phyloP scores from a whole-genome alignment of 2,329 filamentous ascomycete genomes.

The Fusarium newnesense region DNA sequence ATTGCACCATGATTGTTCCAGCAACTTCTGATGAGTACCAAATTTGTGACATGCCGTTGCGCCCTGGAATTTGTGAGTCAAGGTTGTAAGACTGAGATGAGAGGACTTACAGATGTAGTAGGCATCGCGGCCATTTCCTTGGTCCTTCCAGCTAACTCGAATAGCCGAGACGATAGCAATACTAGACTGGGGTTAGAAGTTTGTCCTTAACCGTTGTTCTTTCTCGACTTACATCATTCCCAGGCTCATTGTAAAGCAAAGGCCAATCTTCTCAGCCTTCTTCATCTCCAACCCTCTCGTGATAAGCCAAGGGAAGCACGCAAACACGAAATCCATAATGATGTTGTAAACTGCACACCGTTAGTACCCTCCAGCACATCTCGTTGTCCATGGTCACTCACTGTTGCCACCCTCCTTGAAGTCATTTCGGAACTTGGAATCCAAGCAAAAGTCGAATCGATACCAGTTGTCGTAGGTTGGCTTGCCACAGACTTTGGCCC shows the following conservation, averaged over 20 bases:
- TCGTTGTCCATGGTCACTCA: conserved; percentile 40
- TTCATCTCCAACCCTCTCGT: conserved; percentile 60
- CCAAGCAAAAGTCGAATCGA: conserved; percentile 57
- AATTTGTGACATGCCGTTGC: conserved; percentile 42
- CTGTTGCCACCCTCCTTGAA: conserved; percentile 64
- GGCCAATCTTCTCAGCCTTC: conserved; percentile 59
- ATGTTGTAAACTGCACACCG: conserved; percentile 59
- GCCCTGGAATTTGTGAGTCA: conserved; percentile 23
- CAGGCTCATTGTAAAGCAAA: conserved; percentile 62
- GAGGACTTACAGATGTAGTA: conserved; percentile 56
- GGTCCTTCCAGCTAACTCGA: conserved; percentile 60
- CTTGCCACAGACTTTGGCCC: conserved; percentile 58
- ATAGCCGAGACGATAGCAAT: conserved; percentile 60
- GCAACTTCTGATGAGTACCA: conserved; percentile 61
- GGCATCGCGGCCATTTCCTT: conserved; percentile 56
- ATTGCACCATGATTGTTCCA: conserved; percentile 66
- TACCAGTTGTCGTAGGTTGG: conserved; percentile 58
- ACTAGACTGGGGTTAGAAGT: conserved; percentile 30
- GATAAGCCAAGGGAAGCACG: conserved; percentile 61
- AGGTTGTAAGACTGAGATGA: no score
- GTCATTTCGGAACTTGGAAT: conserved; percentile 50
- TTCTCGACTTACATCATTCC: conserved; percentile 54
- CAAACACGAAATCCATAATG: conserved; percentile 64
- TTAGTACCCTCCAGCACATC: background rate
- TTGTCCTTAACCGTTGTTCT: accelerated